A percentile compares a stretch with the other conserved stretches of the same genome.
phyloP scores from a whole-genome alignment of 2,329 filamentous ascomycete species.

The Sporothrix protearum region DNA sequence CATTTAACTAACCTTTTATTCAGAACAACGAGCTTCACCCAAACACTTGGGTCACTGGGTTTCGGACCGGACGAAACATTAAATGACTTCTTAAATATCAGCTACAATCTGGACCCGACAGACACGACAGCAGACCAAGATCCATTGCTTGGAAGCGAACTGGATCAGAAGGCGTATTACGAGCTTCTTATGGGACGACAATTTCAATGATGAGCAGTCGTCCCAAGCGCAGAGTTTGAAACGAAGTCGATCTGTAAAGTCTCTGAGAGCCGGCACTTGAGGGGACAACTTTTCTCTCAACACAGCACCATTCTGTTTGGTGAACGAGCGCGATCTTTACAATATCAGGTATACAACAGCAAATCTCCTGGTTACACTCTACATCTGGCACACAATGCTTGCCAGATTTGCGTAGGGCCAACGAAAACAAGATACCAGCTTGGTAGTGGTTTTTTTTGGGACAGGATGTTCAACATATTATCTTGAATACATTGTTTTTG shows the following conservation, averaged over 20 bases:
- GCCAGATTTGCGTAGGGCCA: neutral
- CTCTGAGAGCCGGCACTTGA: neutral
- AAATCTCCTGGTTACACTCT: neutral
- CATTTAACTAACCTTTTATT: slow-evolving; percentile 5
- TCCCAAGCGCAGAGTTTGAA: neutral
- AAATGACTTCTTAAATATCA: slow-evolving; percentile 39
- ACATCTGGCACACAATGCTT: neutral
- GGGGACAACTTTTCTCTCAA: neutral
- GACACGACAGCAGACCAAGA: slow-evolving; percentile 32
- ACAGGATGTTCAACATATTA: neutral
- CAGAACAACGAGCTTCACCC: slow-evolving; percentile 36
- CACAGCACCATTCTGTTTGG: neutral
- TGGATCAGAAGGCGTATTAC: slow-evolving; percentile 40
- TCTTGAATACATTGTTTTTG: neutral
- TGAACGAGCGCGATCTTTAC: neutral
- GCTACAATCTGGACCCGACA: slow-evolving; percentile 37
- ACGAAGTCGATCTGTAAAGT: neutral
- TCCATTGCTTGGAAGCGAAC: slow-evolving; percentile 34
- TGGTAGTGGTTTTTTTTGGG: neutral
- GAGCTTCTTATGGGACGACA: slow-evolving; percentile 38
- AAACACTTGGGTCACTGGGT: slow-evolving; percentile 38
- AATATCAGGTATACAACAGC: neutral
- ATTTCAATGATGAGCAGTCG: slow-evolving; percentile 19
- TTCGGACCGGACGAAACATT: slow-evolving; percentile 40
- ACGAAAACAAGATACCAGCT: neutral